Evolutionary conservation across 1,139 yeast species (phyloP), one percentile per base, ranked within the genome.

Genomic region (Candida anutae): DNA sequence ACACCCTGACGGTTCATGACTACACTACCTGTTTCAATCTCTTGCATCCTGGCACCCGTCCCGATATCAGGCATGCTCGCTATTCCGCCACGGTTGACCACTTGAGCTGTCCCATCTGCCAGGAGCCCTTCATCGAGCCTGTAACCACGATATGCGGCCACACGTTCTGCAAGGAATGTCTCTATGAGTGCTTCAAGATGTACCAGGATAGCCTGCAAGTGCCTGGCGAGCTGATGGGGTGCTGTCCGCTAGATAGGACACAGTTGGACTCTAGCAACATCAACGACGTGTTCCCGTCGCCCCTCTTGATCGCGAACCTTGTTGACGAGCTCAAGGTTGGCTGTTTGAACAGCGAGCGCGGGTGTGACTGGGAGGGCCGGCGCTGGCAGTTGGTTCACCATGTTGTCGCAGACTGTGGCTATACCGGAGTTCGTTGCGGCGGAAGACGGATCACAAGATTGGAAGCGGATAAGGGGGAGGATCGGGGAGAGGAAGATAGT

Each of bases 181-280:
- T 74, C 10, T 44, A 46, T 30, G 77, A 70, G 42, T 64, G 72
- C 34, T 50, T 71, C 22, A 63, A 56, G 29, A 50, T 58, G 58
- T 31, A 30, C 19, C 30, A 32, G 15, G 18, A 28, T 32, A 22
- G 25, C 25, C 15, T 29, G 22, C 22, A 25, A 22, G 27, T 11
- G 5, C 20, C 27, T 5, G 15, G 5, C 27, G 40, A 16, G 4
- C 25, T 15, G 42, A 42, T 36, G 51, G 65, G 69, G 20, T 55
- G 59, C 27, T 78, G 87, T 46, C 85, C 87, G 0, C 56, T 78
- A 17, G 87, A 78, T 51, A 53, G 87, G 27, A 72, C 72, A 2
- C 66, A 69, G 2, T 39, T 75, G 22, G 58, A 58, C 33, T 43
- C 56, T 1, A 38, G 44, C 5, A 48, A 58, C 36, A 37, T 46